A percentile compares a stretch with the other conserved stretches of the same genome.
Evolutionary conservation across 208 protist genomes (phyloP).

Genomic region (Trichomonas tenax): DNA sequence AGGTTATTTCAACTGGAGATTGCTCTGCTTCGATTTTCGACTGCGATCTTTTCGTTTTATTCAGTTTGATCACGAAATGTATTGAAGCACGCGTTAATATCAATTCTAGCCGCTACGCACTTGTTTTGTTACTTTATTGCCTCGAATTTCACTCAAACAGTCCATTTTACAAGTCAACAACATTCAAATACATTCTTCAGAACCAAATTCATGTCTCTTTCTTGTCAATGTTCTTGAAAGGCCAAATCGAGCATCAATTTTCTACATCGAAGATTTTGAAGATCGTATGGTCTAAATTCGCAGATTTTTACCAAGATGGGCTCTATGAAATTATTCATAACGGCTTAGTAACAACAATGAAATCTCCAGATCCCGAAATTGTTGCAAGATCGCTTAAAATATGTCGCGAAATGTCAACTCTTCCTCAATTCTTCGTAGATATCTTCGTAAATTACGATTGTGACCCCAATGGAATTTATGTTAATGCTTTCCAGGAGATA

Average conservation of each 20-base stretch:
- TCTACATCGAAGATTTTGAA: background rate
- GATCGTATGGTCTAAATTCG: background rate
- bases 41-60: background rate
- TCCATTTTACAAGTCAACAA: background rate
- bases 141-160: background rate
- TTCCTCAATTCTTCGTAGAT: conserved; percentile 7
- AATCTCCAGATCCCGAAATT: background rate
- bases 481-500: background rate
- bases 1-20: background rate
- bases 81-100: background rate
- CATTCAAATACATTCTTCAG: background rate
- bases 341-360: background rate
- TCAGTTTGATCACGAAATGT: background rate
- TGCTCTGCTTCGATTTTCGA: background rate
- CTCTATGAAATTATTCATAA: background rate
- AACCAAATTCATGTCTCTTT: background rate
- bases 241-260: background rate
- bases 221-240: background rate
- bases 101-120: background rate
- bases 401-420: background rate
- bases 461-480: background rate
- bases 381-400: background rate
- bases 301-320: background rate
- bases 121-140: background rate
- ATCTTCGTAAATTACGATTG: background rate